These are phyloP conservation scores for Trichophyton mentagrophytes DNA, from an alignment of 2,329 filamentous ascomycete genomes.

Conservation along the genomic window DNA sequence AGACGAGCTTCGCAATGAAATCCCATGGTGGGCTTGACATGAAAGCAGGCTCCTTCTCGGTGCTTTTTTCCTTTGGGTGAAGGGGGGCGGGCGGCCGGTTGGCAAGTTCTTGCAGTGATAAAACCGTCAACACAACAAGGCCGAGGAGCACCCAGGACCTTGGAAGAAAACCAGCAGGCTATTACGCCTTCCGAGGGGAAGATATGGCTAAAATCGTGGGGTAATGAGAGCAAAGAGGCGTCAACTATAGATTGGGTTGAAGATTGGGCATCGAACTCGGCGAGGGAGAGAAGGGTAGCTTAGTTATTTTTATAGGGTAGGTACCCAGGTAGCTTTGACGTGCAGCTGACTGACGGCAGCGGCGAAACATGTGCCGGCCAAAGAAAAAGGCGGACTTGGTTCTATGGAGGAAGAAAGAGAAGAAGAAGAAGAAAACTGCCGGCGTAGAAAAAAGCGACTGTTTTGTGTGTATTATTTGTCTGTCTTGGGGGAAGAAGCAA, in stretches of 20 bases:
- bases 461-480: neutral
- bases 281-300: neutral
- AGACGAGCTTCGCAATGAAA: conserved; percentile 97
- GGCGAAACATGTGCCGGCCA: neutral
- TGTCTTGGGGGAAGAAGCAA: neutral
- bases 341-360: neutral
- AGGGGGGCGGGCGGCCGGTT: neutral
- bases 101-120: neutral
- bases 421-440: neutral
- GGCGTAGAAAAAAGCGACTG: neutral
- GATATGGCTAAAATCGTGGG: conserved; percentile 4
- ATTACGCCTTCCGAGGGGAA: neutral
- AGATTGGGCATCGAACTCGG: conserved; percentile 3
- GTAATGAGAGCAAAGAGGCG: conserved; percentile 9
- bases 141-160: neutral
- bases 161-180: neutral
- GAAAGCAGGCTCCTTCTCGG: conserved; percentile 17
- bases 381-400: neutral
- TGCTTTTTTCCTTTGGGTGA: neutral
- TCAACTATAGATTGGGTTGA: neutral
- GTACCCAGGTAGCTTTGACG: neutral
- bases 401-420: neutral
- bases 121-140: neutral
- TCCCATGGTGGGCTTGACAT: conserved; percentile 68
- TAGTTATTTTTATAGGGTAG: neutral